A percentile compares a stretch with the other conserved stretches of the same genome.
Conservation (phyloP, 305 asterid species). For the Ajuga reptans region DNA sequence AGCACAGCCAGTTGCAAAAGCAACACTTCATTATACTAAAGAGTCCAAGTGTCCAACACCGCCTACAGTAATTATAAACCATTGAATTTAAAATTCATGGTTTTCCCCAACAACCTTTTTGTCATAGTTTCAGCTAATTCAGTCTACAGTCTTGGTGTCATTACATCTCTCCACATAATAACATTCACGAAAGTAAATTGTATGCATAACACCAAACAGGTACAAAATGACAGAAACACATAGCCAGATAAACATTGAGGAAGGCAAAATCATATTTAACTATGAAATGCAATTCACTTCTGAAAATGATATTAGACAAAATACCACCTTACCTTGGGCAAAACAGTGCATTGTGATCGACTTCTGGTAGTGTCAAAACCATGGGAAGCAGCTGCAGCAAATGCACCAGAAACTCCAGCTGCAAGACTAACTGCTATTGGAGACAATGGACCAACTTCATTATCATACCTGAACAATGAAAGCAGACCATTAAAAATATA, state of each 20-base stretch:
- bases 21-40: neutral
- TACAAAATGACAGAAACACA: neutral
- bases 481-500: neutral
- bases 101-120: neutral
- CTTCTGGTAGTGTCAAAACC: conserved; percentile 82
- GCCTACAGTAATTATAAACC: neutral
- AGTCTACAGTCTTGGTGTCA: neutral
- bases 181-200: neutral
- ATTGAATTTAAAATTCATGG: neutral
- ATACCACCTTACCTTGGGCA: conserved; percentile 61
- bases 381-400: conserved; percentile 96
- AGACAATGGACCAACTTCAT: conserved; percentile 78
- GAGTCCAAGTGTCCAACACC: neutral
- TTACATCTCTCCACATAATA: neutral
- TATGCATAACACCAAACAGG: neutral
- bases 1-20: neutral
- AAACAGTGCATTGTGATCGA: conserved; percentile 73
- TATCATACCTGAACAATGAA: conserved; percentile 44
- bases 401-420: conserved; percentile 89
- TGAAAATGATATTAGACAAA: conserved; percentile 7
- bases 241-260: conserved; percentile 2
- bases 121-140: neutral
- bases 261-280: neutral
- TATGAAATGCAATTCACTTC: neutral
- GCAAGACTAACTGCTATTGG: conserved; percentile 77